These are phyloP conservation scores for Agrocybe pediades DNA, from an alignment of 768 basidiomycete genomes.

Conservation along the genomic window DNA sequence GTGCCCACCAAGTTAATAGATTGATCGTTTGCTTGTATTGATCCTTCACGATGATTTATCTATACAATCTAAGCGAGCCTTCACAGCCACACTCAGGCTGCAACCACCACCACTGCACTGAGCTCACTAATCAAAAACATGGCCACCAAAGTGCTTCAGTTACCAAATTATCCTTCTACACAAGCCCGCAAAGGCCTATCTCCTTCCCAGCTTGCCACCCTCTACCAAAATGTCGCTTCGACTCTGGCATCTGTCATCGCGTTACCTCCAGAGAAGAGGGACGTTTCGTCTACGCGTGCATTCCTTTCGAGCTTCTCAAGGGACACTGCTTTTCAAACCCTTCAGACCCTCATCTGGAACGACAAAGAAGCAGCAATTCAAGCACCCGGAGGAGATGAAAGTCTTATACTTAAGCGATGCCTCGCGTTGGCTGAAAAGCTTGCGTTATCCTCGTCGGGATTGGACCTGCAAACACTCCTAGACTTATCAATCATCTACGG, in stretches of 20 bases:
- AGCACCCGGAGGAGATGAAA: constrained; percentile 32
- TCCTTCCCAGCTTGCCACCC: constrained; percentile 49
- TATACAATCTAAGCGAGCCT: no score
- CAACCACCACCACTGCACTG: no score
- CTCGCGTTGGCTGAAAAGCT: constrained; percentile 61
- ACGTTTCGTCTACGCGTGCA: constrained; percentile 41
- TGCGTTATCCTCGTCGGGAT: constrained; percentile 29
- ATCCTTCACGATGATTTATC: no score
- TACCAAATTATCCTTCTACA: constrained; percentile 57
- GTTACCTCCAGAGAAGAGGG: constrained; percentile 48
- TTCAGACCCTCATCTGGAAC: constrained; percentile 65
- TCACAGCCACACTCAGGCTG: no score
- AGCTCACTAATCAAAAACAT: background rate
- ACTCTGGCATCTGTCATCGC: constrained; percentile 48
- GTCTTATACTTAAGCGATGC: constrained; percentile 45
- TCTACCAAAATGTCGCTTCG: constrained; percentile 50
- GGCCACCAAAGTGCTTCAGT: constrained; percentile 16
- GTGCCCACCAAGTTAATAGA: no score
- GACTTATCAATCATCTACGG: constrained; percentile 66
- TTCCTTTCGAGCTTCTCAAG: constrained; percentile 62
- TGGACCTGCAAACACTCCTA: constrained; percentile 58
- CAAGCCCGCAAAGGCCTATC: constrained; percentile 48
- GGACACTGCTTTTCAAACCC: constrained; percentile 51
- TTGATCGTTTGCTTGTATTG: no score
- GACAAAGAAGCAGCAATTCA: constrained; percentile 13